Evolutionary conservation across 805 yeast species (phyloP).

Genomic region (Teunomyces panamensis): DNA sequence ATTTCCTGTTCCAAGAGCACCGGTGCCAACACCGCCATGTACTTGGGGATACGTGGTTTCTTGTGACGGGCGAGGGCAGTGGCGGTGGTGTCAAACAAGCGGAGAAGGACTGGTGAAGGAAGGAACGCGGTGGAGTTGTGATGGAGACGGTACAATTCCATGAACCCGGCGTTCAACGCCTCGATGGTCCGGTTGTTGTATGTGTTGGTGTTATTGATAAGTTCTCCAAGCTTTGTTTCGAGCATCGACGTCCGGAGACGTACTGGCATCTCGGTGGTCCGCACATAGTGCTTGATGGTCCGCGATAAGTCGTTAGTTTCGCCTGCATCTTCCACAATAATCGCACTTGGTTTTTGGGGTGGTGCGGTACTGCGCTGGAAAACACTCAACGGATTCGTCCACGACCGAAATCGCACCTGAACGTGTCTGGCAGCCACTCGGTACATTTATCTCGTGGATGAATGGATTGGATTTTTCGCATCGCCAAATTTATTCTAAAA

Average conservation of each 20-base stretch:
- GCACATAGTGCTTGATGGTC: slow-evolving; percentile 24
- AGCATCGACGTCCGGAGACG: slow-evolving; percentile 17
- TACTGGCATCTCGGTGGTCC: slow-evolving; percentile 24
- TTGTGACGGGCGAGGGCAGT: slow-evolving; percentile 5
- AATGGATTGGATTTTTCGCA: background rate
- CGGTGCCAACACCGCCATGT: slow-evolving; percentile 23
- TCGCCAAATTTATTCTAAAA: background rate
- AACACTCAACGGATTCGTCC: slow-evolving; percentile 18
- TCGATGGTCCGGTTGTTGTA: slow-evolving; percentile 13
- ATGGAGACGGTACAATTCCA: slow-evolving; percentile 15
- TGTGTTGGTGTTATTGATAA: slow-evolving; percentile 9
- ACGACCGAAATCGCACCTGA: slow-evolving; percentile 5
- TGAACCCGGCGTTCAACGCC: slow-evolving; percentile 18
- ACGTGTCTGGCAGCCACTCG: background rate
- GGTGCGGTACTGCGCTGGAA: slow-evolving; percentile 5
- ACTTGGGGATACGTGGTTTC: slow-evolving; percentile 23
- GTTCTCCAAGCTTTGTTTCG: slow-evolving; percentile 16
- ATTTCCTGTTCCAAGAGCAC: slow-evolving; percentile 14
- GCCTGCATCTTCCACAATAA: background rate
- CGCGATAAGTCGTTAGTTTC: slow-evolving; percentile 4
- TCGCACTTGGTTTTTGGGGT: background rate
- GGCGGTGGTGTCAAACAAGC: slow-evolving; percentile 18
- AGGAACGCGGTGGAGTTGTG: slow-evolving; percentile 5
- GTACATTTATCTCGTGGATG: background rate
- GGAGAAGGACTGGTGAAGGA: slow-evolving; percentile 8